Evolutionary conservation across 176 grass and related monocot species (phyloP).

Genomic region (Triticum monococcum): DNA sequence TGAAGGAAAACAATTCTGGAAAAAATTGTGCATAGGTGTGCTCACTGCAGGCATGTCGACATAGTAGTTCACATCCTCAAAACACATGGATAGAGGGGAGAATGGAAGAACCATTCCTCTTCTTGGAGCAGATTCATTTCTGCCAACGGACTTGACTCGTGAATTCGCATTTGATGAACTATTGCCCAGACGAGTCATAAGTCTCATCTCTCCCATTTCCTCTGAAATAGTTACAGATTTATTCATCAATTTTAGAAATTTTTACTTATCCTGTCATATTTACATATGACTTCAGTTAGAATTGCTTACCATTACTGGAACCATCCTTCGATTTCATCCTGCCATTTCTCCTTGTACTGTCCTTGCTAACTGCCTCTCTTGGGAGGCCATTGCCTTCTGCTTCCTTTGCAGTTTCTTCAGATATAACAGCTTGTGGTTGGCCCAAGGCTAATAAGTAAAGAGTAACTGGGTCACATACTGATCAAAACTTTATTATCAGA

Average conservation of each 20-base stretch:
- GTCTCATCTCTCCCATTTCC: constrained; percentile 66
- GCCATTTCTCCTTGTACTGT: constrained; percentile 26
- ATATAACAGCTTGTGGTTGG: constrained; percentile 93
- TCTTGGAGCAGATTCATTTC: constrained; percentile 34
- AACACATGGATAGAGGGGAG: constrained; percentile 89
- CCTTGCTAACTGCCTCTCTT: constrained; percentile 36
- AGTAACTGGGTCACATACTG: constrained; percentile 7
- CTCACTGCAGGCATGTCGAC: constrained; percentile 95
- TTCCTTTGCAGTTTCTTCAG: constrained; percentile 87
- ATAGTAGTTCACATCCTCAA: constrained; percentile 88
- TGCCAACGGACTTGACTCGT: constrained; percentile 51
- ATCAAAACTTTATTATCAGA: not conserved
- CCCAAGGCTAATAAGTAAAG: constrained; percentile 65
- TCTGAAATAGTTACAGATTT: constrained; percentile 50
- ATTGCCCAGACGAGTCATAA: constrained; percentile 40
- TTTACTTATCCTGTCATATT: not conserved
- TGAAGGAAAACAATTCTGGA: not conserved
- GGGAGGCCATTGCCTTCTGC: constrained; percentile 47
- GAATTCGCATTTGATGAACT: constrained; percentile 52
- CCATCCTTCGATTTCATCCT: constrained; percentile 37
- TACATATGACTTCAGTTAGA: not conserved
- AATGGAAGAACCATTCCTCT: constrained; percentile 68
- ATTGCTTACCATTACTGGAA: constrained; percentile 52
- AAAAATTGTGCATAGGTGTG: constrained; percentile 24
- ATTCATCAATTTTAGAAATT: constrained; percentile 9